Percentiles rank a stretch among this genome's conserved stretches.
Conservation (phyloP, 805 yeast species). For the Yarrowia divulgata region DNA sequence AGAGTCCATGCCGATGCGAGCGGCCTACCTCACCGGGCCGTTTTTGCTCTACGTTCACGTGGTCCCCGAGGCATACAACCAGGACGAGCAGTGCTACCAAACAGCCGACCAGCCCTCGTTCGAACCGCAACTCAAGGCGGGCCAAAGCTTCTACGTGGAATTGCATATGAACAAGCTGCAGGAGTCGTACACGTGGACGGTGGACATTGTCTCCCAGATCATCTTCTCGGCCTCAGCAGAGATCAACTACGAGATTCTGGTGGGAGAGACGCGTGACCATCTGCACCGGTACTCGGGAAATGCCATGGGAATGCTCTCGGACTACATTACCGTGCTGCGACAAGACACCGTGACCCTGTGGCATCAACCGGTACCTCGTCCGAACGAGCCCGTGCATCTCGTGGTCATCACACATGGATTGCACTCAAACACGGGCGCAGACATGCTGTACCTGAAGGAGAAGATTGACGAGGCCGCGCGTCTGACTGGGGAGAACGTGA, state of each 20-base stretch:
- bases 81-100: slow-evolving; percentile 53
- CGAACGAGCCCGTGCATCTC: slow-evolving; percentile 72
- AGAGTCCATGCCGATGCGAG: slow-evolving; percentile 75
- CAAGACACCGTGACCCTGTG: slow-evolving; percentile 75
- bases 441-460: slow-evolving; percentile 87
- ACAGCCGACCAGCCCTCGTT: slow-evolving; percentile 53
- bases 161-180: slow-evolving; percentile 56
- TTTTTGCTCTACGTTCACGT: slow-evolving; percentile 85
- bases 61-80: slow-evolving; percentile 68
- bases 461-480: slow-evolving; percentile 63
- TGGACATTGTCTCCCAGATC: slow-evolving; percentile 83
- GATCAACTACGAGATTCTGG: slow-evolving; percentile 68
- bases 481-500: slow-evolving; percentile 63
- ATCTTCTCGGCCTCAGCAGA: slow-evolving; percentile 72
- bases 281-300: slow-evolving; percentile 39
- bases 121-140: slow-evolving; percentile 70
- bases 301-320: slow-evolving; percentile 21
- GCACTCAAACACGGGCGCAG: slow-evolving; percentile 88
- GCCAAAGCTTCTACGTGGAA: slow-evolving; percentile 67
- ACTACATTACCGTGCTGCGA: slow-evolving; percentile 48
- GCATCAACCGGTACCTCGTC: slow-evolving; percentile 66
- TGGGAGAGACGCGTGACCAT: slow-evolving; percentile 53
- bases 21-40: slow-evolving; percentile 90
- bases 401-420: slow-evolving; percentile 91
- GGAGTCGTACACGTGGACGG: slow-evolving; percentile 68